Conservation (phyloP, 1,139 yeast genomes). For the Saccharomyces hybrid region DNA sequence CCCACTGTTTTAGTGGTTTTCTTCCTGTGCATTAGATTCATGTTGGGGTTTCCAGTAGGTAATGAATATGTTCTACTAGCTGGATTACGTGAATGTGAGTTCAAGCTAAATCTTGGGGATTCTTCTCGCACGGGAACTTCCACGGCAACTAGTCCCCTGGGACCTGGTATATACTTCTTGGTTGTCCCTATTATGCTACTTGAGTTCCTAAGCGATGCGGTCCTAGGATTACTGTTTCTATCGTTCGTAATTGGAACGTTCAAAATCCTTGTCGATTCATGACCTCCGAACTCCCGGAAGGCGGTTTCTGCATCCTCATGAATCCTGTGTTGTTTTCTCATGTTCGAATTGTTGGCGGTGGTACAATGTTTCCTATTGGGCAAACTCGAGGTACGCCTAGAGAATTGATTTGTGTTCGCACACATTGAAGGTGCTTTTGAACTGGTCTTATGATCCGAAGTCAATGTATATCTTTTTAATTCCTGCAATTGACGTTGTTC, state of each 20-base stretch:
- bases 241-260: constrained; percentile 3
- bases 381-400: constrained; percentile 1
- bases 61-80: neutral
- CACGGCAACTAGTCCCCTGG: constrained; percentile 39
- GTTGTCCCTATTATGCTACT: constrained; percentile 29
- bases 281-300: neutral
- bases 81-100: neutral
- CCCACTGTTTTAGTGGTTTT: neutral
- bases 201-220: neutral
- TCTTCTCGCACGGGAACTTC: constrained; percentile 38
- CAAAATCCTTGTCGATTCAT: neutral
- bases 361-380: constrained; percentile 3
- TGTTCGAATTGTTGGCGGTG: constrained; percentile 1
- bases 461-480: neutral
- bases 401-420: constrained; percentile 5
- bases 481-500: neutral
- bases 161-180: constrained; percentile 42
- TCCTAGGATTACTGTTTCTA: constrained; percentile 8
- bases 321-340: neutral
- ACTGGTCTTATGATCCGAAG: neutral
- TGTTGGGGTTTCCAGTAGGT: neutral
- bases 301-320: neutral
- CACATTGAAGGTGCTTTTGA: constrained; percentile 7
- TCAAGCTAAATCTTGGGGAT: neutral
- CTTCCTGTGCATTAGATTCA: neutral